Evolutionary conservation across 257 asterid species (phyloP).

Genomic region (Lycium ferocissimum): DNA sequence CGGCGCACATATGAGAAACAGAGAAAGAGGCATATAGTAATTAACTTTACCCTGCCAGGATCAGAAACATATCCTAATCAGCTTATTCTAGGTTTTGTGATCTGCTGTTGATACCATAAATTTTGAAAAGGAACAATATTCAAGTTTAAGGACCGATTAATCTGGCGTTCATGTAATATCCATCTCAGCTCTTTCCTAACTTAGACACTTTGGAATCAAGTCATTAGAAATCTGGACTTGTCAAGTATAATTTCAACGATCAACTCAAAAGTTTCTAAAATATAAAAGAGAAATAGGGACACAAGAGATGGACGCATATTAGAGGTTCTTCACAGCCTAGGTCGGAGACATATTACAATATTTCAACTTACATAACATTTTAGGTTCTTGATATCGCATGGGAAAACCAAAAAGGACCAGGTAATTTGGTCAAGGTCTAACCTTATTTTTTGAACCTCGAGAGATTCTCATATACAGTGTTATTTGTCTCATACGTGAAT

Average conservation of each 20-base stretch:
- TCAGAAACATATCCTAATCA: too few relatives aligned
- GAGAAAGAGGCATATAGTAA: too few relatives aligned
- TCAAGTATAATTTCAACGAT: neutral
- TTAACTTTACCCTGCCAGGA: too few relatives aligned
- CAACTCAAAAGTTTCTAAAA: neutral
- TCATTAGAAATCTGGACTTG: neutral
- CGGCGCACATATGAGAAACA: too few relatives aligned
- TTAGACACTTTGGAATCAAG: neutral
- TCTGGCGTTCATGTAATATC: neutral
- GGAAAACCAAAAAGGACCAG: neutral
- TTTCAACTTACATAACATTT: neutral
- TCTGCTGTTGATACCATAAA: neutral
- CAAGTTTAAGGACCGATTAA: neutral
- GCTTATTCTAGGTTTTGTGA: neutral
- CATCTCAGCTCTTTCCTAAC: neutral
- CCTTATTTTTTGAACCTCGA: neutral
- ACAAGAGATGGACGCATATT: neutral
- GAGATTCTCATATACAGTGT: neutral
- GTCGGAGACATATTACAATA: neutral
- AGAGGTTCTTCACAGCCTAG: too few relatives aligned
- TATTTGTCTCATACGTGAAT: neutral
- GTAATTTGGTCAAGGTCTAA: constrained; percentile 4
- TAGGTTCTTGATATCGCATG: too few relatives aligned
- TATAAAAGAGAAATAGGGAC: neutral
- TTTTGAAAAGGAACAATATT: neutral